phyloP scores from a whole-genome alignment of 305 asterid species.

The Fraxinus ornus region DNA sequence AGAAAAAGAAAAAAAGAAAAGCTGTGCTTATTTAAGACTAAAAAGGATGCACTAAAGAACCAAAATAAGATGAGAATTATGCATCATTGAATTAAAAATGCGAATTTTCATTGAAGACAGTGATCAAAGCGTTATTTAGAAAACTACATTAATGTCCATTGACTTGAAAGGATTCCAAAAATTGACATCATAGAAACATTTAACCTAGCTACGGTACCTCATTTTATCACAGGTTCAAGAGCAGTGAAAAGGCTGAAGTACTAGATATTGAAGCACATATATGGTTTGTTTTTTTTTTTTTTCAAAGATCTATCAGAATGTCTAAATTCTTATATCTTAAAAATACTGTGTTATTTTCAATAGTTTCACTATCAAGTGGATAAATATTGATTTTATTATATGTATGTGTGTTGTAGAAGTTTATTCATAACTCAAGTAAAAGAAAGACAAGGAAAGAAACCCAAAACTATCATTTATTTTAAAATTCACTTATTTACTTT shows the following conservation, averaged over 20 bases:
- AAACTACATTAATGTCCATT: background rate
- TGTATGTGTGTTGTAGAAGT: background rate
- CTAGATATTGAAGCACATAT: background rate
- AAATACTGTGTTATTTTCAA: background rate
- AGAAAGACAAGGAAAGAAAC: background rate
- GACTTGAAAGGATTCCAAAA: background rate
- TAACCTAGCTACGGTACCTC: background rate
- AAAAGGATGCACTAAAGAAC: background rate
- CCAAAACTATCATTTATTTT: background rate
- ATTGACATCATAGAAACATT: background rate
- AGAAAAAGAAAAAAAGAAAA: background rate
- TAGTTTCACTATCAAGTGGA: background rate
- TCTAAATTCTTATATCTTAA: no score
- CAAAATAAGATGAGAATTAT: background rate
- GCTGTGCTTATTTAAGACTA: background rate
- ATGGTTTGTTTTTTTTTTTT: no score
- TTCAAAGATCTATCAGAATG: background rate
- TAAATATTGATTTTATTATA: background rate
- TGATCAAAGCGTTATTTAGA: conserved; percentile 23
- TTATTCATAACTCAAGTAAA: background rate
- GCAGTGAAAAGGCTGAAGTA: background rate
- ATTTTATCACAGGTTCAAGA: background rate
- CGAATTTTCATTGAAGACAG: conserved; percentile 1
- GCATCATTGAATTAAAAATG: background rate
- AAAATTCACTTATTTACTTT: background rate